Percentiles rank a stretch among this genome's conserved stretches.
These are phyloP conservation scores for Verticillium alfalfae DNA, from an alignment of 2,329 filamentous ascomycete species.

Conservation along the genomic window DNA sequence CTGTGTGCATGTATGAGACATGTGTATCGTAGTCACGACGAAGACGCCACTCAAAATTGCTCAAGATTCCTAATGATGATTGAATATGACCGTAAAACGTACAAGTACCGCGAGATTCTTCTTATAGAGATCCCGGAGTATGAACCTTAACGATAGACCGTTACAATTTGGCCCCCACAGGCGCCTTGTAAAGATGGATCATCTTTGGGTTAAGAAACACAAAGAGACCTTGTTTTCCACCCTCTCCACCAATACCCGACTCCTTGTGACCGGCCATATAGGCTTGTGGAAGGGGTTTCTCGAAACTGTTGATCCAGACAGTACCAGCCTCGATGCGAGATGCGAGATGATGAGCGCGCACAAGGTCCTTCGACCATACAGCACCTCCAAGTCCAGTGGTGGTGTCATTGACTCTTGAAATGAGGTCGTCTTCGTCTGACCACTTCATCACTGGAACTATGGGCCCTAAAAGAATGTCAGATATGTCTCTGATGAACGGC, in stretches of 20 bases:
- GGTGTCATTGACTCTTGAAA: constrained; percentile 47
- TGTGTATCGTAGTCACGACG: too few relatives aligned
- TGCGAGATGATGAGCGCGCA: constrained; percentile 45
- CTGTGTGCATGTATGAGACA: too few relatives aligned
- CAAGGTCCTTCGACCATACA: constrained; percentile 50
- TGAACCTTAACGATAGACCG: too few relatives aligned
- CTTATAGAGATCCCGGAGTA: too few relatives aligned
- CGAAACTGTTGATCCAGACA: constrained; percentile 51
- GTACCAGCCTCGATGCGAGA: constrained; percentile 49
- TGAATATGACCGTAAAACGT: too few relatives aligned
- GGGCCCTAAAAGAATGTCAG: constrained; percentile 34
- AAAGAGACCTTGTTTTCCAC: constrained; percentile 23
- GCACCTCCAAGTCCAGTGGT: constrained; percentile 51
- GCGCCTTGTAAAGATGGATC: not conserved
- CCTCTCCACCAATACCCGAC: constrained; percentile 25
- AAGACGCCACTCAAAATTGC: too few relatives aligned
- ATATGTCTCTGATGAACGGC: not conserved
- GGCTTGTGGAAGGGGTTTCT: constrained; percentile 21
- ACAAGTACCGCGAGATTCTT: too few relatives aligned
- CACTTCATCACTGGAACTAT: constrained; percentile 60
- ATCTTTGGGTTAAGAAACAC: constrained; percentile 13
- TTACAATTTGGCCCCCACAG: not conserved
- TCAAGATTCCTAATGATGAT: too few relatives aligned
- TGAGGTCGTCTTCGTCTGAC: constrained; percentile 54
- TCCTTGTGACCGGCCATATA: constrained; percentile 25